Conservation (phyloP, 1,284 basidiomycete genomes). For the Caloboletus inedulis region DNA sequence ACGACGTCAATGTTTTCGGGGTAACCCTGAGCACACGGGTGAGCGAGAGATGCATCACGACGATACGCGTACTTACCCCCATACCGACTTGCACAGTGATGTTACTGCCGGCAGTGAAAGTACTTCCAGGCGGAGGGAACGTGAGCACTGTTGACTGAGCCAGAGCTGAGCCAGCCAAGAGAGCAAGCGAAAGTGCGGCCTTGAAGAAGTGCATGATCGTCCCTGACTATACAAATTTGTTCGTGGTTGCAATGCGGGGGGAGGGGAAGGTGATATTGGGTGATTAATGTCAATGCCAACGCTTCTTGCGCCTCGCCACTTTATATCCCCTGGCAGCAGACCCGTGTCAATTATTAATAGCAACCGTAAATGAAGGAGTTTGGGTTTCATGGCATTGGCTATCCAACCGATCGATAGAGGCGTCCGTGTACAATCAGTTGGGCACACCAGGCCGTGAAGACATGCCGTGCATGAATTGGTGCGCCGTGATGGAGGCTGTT, state of each 20-base stretch:
- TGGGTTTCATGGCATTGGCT: neutral
- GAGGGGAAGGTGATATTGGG: neutral
- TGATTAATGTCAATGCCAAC: neutral
- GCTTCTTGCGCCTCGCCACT: neutral
- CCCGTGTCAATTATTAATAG: neutral
- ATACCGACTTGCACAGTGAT: slow-evolving; percentile 23
- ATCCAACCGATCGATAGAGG: neutral
- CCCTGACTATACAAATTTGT: neutral
- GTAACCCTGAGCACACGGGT: slow-evolving; percentile 10
- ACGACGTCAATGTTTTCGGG: slow-evolving; percentile 26
- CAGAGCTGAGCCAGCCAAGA: slow-evolving; percentile 13
- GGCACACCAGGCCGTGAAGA: slow-evolving; percentile 11
- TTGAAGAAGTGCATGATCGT: slow-evolving; percentile 19
- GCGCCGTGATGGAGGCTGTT: neutral
- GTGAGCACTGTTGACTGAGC: slow-evolving; percentile 21
- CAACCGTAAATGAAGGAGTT: neutral
- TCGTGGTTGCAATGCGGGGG: neutral
- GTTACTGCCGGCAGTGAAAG: slow-evolving; percentile 11
- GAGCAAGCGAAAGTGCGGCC: slow-evolving; percentile 11
- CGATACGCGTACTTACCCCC: slow-evolving; percentile 14
- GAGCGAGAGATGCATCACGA: neutral
- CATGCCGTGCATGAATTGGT: neutral
- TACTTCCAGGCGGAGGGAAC: slow-evolving; percentile 8
- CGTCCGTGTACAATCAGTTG: neutral
- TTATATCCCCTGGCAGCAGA: slow-evolving; percentile 15